phyloP scores from a whole-genome alignment of 2,329 filamentous ascomycete species.

The Cladosporium sp. region DNA sequence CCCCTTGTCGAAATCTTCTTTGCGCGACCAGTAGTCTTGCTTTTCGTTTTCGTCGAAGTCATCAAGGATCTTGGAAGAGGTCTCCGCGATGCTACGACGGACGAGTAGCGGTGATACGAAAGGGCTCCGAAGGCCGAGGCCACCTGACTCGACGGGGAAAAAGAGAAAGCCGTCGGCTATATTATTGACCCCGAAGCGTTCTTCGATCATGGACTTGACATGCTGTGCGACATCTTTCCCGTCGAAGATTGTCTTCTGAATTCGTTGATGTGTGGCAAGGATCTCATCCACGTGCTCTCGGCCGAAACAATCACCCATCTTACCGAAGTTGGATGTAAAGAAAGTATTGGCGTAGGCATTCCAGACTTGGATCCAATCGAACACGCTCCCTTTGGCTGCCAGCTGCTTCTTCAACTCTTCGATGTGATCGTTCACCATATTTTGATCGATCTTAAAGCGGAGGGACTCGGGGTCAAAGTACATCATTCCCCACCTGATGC shows the following conservation, averaged over 20 bases:
- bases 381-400: constrained; percentile 50
- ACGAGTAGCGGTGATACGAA: constrained; percentile 47
- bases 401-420: constrained; percentile 57
- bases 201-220: constrained; percentile 45
- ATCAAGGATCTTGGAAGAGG: constrained; percentile 20
- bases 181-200: constrained; percentile 48
- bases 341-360: constrained; percentile 52
- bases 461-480: constrained; percentile 50
- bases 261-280: constrained; percentile 47
- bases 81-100: constrained; percentile 43
- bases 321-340: constrained; percentile 52
- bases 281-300: constrained; percentile 50
- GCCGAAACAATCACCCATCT: constrained; percentile 50
- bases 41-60: constrained; percentile 1
- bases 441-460: constrained; percentile 57
- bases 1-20: background rate
- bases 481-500: constrained; percentile 59
- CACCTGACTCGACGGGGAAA: constrained; percentile 50
- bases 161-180: constrained; percentile 52
- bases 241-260: constrained; percentile 47
- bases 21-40: background rate
- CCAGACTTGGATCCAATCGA: constrained; percentile 56
- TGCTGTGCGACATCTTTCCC: constrained; percentile 28
- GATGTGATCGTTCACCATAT: constrained; percentile 57
- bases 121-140: constrained; percentile 48